Evolutionary conservation across 148 eudicot species (phyloP).

Genomic region (Bassia scoparia): DNA sequence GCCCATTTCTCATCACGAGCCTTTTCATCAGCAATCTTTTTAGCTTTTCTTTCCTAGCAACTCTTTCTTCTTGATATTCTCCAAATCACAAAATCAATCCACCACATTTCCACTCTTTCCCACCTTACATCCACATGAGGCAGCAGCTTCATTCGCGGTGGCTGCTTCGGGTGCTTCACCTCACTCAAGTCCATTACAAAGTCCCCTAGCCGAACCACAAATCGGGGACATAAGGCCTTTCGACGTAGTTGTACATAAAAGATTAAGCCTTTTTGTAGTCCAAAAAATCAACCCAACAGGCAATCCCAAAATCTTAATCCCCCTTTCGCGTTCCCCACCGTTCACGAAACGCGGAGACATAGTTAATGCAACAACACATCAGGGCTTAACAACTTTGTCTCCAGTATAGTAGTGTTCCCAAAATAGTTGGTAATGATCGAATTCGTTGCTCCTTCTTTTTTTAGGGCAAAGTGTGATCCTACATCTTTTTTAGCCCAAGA

Average conservation of each 20-base stretch:
- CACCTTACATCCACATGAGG: neutral
- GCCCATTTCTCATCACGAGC: no score
- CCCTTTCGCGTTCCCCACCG: neutral
- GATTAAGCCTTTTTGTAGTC: neutral
- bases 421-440: neutral
- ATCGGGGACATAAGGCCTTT: neutral
- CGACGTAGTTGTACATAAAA: neutral
- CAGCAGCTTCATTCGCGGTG: neutral
- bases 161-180: neutral
- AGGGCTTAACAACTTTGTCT: neutral
- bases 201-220: neutral
- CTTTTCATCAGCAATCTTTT: no score
- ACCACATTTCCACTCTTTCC: neutral
- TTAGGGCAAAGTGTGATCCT: neutral
- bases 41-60: no score
- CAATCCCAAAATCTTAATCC: neutral
- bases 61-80: neutral
- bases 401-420: slow-evolving; percentile 1
- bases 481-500: neutral
- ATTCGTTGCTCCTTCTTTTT: neutral
- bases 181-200: neutral
- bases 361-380: slow-evolving; percentile 5
- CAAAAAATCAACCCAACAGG: slow-evolving; percentile 3
- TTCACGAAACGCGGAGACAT: neutral
- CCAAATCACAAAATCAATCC: neutral